Percentiles rank a stretch among this genome's conserved stretches.
Evolutionary conservation across 805 yeast species (phyloP).

Genomic region (Danielia reshetovae): DNA sequence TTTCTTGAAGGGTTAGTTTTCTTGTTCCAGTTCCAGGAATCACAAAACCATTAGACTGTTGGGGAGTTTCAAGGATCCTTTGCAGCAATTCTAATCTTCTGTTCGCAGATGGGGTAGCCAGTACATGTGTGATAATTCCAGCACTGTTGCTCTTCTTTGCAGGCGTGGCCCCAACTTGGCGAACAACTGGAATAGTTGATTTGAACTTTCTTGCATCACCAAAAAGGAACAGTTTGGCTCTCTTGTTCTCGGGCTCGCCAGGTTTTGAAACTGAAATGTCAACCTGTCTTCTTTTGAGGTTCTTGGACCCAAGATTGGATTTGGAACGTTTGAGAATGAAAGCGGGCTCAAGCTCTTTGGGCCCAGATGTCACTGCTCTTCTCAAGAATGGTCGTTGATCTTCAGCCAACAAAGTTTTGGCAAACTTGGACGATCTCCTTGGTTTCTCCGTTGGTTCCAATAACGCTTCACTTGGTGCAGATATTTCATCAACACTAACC

Average conservation of each 20-base stretch:
- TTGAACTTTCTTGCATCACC: slow-evolving; percentile 23
- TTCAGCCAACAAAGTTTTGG: slow-evolving; percentile 11
- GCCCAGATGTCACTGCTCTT: slow-evolving; percentile 18
- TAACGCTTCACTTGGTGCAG: neutral
- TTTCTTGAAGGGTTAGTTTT: slow-evolving; percentile 1
- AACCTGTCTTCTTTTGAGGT: slow-evolving; percentile 37
- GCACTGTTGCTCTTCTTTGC: slow-evolving; percentile 7
- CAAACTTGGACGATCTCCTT: slow-evolving; percentile 11
- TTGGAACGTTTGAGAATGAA: slow-evolving; percentile 36
- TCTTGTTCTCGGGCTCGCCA: slow-evolving; percentile 5
- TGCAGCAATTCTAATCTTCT: slow-evolving; percentile 6
- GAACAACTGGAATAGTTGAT: slow-evolving; percentile 5
- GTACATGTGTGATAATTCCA: slow-evolving; percentile 6
- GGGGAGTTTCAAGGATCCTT: slow-evolving; percentile 11
- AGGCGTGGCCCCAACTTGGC: slow-evolving; percentile 32
- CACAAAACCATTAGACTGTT: neutral
- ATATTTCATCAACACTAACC: neutral
- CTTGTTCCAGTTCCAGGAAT: neutral
- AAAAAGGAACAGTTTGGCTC: slow-evolving; percentile 23
- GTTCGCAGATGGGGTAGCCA: slow-evolving; percentile 13
- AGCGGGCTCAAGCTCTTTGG: slow-evolving; percentile 28
- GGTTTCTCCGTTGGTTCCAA: neutral
- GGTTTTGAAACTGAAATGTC: slow-evolving; percentile 25
- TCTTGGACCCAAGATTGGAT: slow-evolving; percentile 37
- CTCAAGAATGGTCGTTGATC: slow-evolving; percentile 13